Percentiles rank a stretch among this genome's conserved stretches.
These are phyloP conservation scores for Thelonectria olida DNA, from an alignment of 2,329 filamentous ascomycete genomes.

Conservation along the genomic window DNA sequence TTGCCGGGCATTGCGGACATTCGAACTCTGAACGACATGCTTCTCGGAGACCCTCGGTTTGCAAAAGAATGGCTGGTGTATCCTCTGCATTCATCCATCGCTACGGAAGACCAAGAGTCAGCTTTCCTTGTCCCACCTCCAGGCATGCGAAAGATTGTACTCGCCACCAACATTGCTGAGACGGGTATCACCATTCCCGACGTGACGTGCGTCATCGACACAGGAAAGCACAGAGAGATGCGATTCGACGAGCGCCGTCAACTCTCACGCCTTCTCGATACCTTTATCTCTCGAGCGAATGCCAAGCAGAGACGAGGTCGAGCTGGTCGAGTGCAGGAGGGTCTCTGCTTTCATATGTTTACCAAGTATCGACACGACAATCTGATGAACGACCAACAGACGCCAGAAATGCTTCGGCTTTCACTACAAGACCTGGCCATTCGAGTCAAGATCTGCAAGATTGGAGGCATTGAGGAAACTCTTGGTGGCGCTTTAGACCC, in stretches of 20 bases:
- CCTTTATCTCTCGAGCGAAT: constrained; percentile 94
- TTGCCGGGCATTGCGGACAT: constrained; percentile 95
- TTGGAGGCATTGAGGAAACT: constrained; percentile 92
- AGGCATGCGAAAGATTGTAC: constrained; percentile 89
- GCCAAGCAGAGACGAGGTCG: constrained; percentile 94
- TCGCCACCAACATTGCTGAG: constrained; percentile 98
- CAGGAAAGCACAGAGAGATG: constrained; percentile 98
- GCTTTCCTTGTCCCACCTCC: constrained; percentile 87
- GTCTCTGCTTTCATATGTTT: constrained; percentile 95
- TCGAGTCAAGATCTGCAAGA: constrained; percentile 95
- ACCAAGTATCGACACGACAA: constrained; percentile 89
- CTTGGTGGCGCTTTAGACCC: constrained; percentile 89
- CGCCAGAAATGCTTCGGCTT: constrained; percentile 92
- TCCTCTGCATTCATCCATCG: constrained; percentile 92
- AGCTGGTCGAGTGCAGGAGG: constrained; percentile 94
- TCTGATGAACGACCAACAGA: constrained; percentile 89
- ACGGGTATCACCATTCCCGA: constrained; percentile 99
- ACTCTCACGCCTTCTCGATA: constrained; percentile 88
- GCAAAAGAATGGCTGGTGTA: constrained; percentile 83
- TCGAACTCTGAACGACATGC: constrained; percentile 84
- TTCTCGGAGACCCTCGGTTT: constrained; percentile 81
- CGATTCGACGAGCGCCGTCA: constrained; percentile 93
- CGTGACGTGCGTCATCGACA: constrained; percentile 95
- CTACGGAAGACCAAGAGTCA: constrained; percentile 94
- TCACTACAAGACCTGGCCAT: constrained; percentile 96